These are phyloP conservation scores for Linum usitatissimum DNA, from an alignment of 345 rosid species.

Conservation along the genomic window DNA sequence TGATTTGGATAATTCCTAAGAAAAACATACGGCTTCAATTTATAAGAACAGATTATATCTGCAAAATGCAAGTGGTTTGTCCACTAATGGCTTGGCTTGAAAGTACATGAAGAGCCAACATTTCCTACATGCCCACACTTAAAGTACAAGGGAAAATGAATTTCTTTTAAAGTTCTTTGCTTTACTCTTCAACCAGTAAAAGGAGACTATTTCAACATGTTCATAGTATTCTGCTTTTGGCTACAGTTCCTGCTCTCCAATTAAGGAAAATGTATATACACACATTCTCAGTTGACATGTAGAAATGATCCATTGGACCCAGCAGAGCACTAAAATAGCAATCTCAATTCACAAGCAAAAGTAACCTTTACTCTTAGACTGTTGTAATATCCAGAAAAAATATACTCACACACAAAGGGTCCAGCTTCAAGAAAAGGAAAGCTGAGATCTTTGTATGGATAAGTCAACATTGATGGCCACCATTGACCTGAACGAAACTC, in stretches of 20 bases:
- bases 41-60: constrained; percentile 43
- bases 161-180: constrained; percentile 44
- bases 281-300: constrained; percentile 6
- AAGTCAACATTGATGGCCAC: constrained; percentile 6
- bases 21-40: constrained; percentile 29
- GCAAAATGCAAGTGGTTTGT: constrained; percentile 34
- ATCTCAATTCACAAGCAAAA: constrained; percentile 30
- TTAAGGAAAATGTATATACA: constrained; percentile 8
- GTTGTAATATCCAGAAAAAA: constrained; percentile 15
- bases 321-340: constrained; percentile 22
- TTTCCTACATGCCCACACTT: constrained; percentile 59
- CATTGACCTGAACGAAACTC: constrained; percentile 37
- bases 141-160: constrained; percentile 62
- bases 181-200: constrained; percentile 66
- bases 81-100: constrained; percentile 73
- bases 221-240: constrained; percentile 21
- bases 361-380: constrained; percentile 14
- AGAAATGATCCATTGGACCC: constrained; percentile 18
- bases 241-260: constrained; percentile 8
- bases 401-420: constrained; percentile 19
- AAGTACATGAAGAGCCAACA: constrained; percentile 64
- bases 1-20: constrained; percentile 29
- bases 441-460: constrained; percentile 13
- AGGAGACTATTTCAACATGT: constrained; percentile 29
- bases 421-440: constrained; percentile 22